Conservation (phyloP, 805 yeast species). For the Saccharomycopsis sp. region DNA sequence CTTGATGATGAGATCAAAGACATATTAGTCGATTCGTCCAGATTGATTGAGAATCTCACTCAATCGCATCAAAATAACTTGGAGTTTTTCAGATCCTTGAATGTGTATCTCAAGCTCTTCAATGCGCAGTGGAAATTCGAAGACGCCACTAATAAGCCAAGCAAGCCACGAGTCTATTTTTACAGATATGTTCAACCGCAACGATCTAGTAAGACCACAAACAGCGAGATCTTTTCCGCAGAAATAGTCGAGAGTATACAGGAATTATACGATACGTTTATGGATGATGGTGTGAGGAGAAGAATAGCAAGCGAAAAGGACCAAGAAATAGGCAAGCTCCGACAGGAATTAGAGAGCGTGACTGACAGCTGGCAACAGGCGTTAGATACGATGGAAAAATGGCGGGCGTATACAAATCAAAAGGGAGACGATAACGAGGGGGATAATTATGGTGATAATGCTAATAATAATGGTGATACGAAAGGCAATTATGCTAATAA, state of each 20-base stretch:
- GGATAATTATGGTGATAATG: neutral
- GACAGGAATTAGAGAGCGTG: slow-evolving; percentile 22
- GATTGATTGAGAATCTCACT: slow-evolving; percentile 15
- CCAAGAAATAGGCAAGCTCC: slow-evolving; percentile 18
- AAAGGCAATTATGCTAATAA: no score
- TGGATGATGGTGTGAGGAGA: neutral
- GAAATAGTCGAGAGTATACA: neutral
- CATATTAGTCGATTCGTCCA: slow-evolving; percentile 17
- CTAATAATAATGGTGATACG: neutral
- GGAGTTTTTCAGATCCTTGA: neutral
- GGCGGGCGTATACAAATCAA: slow-evolving; percentile 21
- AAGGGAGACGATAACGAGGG: neutral
- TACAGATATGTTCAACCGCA: neutral
- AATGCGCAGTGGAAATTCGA: neutral
- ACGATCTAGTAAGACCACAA: neutral
- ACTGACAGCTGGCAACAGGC: slow-evolving; percentile 26
- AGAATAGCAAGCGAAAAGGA: slow-evolving; percentile 11
- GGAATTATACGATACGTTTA: neutral
- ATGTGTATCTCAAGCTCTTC: neutral
- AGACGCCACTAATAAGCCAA: neutral
- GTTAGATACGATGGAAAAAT: slow-evolving; percentile 26
- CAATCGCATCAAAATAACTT: slow-evolving; percentile 8
- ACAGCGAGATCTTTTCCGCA: neutral
- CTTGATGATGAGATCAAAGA: slow-evolving; percentile 16
- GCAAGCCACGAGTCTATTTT: neutral